A percentile compares a stretch with the other conserved stretches of the same genome.
Evolutionary conservation across 2,329 filamentous ascomycete species (phyloP).

Genomic region (Lachnellula cervina): DNA sequence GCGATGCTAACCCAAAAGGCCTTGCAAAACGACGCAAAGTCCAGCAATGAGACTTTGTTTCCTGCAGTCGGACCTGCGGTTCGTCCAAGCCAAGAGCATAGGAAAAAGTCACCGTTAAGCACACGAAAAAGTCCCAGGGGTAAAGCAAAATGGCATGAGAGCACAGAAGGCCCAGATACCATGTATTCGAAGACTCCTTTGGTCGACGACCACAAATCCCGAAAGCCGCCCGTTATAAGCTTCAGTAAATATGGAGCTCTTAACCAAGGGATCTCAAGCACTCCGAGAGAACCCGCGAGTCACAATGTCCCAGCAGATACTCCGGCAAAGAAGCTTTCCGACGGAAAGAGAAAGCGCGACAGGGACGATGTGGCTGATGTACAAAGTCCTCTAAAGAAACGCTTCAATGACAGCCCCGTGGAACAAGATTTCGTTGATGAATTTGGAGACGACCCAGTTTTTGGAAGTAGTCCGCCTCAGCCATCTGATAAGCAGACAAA

Average conservation of each 20-base stretch:
- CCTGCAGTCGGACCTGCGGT: neutral
- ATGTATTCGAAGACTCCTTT: neutral
- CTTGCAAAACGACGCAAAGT: neutral
- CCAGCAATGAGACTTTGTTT: neutral
- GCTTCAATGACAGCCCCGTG: slow-evolving; percentile 1
- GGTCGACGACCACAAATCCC: slow-evolving; percentile 11
- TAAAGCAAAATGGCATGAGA: neutral
- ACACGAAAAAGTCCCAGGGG: neutral
- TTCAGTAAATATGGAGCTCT: slow-evolving; percentile 12
- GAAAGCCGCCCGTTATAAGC: slow-evolving; percentile 12
- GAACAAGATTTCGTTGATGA: neutral
- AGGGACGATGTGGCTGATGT: neutral
- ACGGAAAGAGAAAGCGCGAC: slow-evolving; percentile 10
- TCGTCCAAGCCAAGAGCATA: neutral
- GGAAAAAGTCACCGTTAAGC: neutral
- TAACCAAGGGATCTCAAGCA: slow-evolving; percentile 12
- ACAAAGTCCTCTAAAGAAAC: slow-evolving; percentile 7
- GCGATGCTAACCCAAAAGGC: neutral
- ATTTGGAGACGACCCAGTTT: neutral
- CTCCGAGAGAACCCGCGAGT: neutral
- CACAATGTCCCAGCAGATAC: neutral
- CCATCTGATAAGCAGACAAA: neutral
- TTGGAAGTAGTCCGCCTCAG: neutral
- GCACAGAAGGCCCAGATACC: neutral
- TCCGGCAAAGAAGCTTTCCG: neutral